Evolutionary conservation across 1,284 basidiomycete genomes (phyloP), one percentile per base, ranked within the genome.

Genomic region (Ustilago xerochloae): DNA sequence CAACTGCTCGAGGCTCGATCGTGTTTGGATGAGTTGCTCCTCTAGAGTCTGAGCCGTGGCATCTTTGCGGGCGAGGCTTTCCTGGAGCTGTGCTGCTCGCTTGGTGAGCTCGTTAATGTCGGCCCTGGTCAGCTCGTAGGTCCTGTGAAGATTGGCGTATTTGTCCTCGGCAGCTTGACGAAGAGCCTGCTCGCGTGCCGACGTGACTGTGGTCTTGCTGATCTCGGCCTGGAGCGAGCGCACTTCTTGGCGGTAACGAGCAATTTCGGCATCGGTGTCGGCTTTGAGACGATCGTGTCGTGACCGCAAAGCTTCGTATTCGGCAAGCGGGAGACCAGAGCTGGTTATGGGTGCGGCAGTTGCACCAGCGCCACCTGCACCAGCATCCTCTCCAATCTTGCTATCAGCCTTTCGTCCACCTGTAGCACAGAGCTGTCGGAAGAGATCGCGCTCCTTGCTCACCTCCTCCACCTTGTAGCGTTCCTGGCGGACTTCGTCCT

Each of bases 371-470:
- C 16, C 38, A 7, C 36, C 36, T 22, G 36, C 46, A 13, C 36
- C 15, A 6, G 56, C 41, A 18, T 60, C 65, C 28, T 72, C 57
- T 13, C 39, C 52, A 6, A 33, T 36, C 29, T 65, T 53, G 46
- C 22, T 46, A 10, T 61, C 48, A 39, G 56, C 35, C 32, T 57
- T 58, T 46, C 74, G 56, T 28, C 70, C 68, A 18, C 71, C 77
- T 20, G 81, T 79, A 6, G 80, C 71, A 15, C 94, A 87, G 87
- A 97, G 89, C 30, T 88, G 88, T 76, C 90, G 91, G 80, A 97
- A 88, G 55, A 93, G 89, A 80, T 98, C 97, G 4, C 93, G 88
- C 84, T 98, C 96, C 83, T 92, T 91, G 78, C 90, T 88, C 67
- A 92, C 91, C 22, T 92, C 90, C 75, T 91, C 91, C 49, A 92